A percentile compares a stretch with the other conserved stretches of the same genome.
Evolutionary conservation across 352 stramenopile species (phyloP).

Genomic region (Phytophthora colocasiae): DNA sequence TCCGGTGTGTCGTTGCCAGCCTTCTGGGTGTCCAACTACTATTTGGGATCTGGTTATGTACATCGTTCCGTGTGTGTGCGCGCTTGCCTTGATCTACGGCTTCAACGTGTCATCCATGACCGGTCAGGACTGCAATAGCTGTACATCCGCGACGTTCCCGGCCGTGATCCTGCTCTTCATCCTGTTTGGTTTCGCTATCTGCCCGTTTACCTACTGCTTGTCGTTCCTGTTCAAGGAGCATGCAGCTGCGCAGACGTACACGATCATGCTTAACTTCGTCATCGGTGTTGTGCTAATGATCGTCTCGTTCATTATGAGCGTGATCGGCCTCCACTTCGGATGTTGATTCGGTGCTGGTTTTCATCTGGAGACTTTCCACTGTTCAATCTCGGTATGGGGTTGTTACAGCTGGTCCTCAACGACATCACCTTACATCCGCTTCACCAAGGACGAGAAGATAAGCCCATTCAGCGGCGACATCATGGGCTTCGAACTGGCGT

Average conservation of each 20-base stretch:
- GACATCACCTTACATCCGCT: constrained; percentile 39
- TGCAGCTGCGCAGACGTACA: constrained; percentile 61
- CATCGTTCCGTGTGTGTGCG: constrained; percentile 60
- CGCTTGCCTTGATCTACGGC: constrained; percentile 44
- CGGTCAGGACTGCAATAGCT: constrained; percentile 51
- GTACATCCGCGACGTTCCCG: constrained; percentile 43
- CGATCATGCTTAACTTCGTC: constrained; percentile 67
- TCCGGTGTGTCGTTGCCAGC: constrained; percentile 90
- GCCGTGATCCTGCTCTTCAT: constrained; percentile 59
- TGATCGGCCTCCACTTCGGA: constrained; percentile 44
- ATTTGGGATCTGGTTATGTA: constrained; percentile 94
- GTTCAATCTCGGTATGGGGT: constrained; percentile 47
- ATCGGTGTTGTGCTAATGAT: constrained; percentile 63
- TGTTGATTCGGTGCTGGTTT: constrained; percentile 54
- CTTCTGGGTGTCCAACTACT: constrained; percentile 96
- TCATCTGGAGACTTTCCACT: constrained; percentile 70
- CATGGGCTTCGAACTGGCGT: constrained; percentile 59
- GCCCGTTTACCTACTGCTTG: constrained; percentile 59
- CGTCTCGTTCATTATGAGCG: constrained; percentile 54
- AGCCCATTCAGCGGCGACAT: constrained; percentile 58
- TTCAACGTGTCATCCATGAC: constrained; percentile 53
- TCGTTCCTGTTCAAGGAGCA: constrained; percentile 71
- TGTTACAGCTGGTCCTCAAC: constrained; percentile 40
- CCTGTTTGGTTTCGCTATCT: constrained; percentile 57
- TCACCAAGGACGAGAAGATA: constrained; percentile 39